Conservation (phyloP, 2,329 filamentous ascomycete species). For the Dactylellina haptotyla region DNA sequence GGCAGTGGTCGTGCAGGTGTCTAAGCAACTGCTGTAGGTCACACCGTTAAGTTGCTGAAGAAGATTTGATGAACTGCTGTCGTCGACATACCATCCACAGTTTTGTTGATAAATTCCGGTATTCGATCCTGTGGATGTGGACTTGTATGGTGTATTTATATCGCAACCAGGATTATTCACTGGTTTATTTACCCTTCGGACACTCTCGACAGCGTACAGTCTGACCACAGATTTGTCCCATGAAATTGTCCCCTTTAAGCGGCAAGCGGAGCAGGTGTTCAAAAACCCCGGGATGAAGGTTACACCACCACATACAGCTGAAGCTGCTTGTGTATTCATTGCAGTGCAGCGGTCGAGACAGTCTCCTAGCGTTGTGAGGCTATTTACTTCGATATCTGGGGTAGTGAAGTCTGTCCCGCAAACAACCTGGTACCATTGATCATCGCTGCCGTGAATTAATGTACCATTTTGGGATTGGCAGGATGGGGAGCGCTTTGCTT, state of each 20-base stretch:
- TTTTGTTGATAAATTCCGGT: background rate
- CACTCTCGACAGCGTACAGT: conserved; percentile 3
- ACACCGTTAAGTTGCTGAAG: background rate
- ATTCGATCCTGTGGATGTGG: background rate
- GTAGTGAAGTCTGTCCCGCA: background rate
- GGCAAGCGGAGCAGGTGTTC: background rate
- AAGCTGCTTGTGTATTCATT: background rate
- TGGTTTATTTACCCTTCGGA: background rate
- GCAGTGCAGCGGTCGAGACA: background rate
- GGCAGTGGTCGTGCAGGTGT: background rate
- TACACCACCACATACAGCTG: background rate
- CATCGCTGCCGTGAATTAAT: background rate
- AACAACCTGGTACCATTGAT: background rate
- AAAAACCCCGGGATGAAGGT: background rate
- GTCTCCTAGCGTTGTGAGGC: background rate
- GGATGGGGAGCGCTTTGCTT: background rate
- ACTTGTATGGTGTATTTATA: background rate
- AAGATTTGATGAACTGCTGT: background rate
- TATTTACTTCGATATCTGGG: background rate
- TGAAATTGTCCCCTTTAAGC: background rate
- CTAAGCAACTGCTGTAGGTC: background rate
- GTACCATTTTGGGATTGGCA: background rate
- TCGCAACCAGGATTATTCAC: background rate
- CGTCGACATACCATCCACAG: background rate
- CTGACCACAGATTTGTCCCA: background rate